Evolutionary conservation across 345 rosid genomes (phyloP).

Genomic region (Populus tremula): DNA sequence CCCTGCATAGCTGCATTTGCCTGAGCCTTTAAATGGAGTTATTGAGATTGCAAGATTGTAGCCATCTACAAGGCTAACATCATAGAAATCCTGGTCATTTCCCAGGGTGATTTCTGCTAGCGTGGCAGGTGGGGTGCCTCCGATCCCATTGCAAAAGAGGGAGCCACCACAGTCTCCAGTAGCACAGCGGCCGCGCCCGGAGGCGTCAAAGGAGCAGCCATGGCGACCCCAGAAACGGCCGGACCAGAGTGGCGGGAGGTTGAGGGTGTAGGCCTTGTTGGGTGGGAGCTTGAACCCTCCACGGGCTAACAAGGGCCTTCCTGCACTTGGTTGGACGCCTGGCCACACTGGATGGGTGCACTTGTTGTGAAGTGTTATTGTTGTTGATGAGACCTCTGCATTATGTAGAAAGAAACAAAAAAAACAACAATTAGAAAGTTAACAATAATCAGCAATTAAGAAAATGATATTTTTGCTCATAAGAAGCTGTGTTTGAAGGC

Average conservation of each 20-base stretch:
- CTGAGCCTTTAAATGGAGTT: conserved; percentile 65
- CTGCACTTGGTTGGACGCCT: conserved; percentile 87
- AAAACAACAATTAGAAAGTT: not conserved
- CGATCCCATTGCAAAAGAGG: conserved; percentile 74
- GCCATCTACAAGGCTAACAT: conserved; percentile 93
- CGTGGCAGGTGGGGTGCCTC: conserved; percentile 90
- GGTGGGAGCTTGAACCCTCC: conserved; percentile 83
- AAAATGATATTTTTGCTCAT: not conserved
- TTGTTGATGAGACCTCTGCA: conserved; percentile 47
- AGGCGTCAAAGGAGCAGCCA: conserved; percentile 69
- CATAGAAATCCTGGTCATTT: conserved; percentile 75
- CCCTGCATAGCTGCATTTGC: conserved; percentile 83
- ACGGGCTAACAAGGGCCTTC: conserved; percentile 62
- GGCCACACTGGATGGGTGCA: conserved; percentile 92
- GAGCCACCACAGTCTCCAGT: conserved; percentile 92
- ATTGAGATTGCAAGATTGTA: conserved; percentile 87
- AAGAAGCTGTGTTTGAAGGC: not conserved
- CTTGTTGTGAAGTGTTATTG: conserved; percentile 68
- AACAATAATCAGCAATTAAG: not conserved
- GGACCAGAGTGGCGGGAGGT: conserved; percentile 79
- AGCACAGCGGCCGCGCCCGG: conserved; percentile 74
- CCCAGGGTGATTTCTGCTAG: conserved; percentile 88
- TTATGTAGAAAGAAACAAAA: not conserved
- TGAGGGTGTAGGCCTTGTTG: conserved; percentile 55
- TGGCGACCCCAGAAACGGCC: conserved; percentile 99